These are phyloP conservation scores for Fraxinus albicans DNA, from an alignment of 305 asterid genomes.

Conservation along the genomic window DNA sequence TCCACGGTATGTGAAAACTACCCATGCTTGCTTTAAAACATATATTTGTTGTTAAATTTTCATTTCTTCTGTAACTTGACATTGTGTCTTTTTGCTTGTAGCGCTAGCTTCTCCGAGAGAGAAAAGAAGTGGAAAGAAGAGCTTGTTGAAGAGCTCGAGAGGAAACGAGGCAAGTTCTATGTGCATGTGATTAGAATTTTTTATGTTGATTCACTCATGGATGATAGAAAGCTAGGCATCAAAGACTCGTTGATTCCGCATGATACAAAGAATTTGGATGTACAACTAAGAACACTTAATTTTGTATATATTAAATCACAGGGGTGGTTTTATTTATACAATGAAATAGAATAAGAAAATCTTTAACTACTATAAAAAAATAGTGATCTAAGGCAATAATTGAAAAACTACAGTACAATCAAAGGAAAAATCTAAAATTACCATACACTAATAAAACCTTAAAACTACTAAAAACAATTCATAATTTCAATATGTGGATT, in stretches of 20 bases:
- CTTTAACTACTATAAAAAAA: neutral
- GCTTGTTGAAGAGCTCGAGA: constrained; percentile 86
- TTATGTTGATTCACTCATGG: neutral
- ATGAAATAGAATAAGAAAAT: neutral
- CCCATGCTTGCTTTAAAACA: constrained; percentile 8
- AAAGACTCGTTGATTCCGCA: neutral
- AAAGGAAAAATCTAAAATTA: neutral
- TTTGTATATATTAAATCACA: neutral
- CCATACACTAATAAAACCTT: neutral
- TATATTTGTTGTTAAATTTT: neutral
- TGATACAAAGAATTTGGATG: neutral
- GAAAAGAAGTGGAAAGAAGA: constrained; percentile 94
- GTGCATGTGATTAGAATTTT: neutral
- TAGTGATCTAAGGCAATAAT: neutral
- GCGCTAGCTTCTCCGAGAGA: constrained; percentile 43
- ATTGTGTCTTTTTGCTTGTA: neutral
- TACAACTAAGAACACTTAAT: neutral
- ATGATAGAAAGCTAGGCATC: neutral
- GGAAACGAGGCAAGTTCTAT: constrained; percentile 72
- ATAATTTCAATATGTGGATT: neutral
- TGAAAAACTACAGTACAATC: neutral
- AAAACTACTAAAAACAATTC: neutral
- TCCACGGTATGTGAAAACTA: constrained; percentile 55
- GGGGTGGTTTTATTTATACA: neutral
- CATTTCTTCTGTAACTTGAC: neutral